Evolutionary conservation across 805 yeast species (phyloP).

Genomic region (Yarrowia sp.): DNA sequence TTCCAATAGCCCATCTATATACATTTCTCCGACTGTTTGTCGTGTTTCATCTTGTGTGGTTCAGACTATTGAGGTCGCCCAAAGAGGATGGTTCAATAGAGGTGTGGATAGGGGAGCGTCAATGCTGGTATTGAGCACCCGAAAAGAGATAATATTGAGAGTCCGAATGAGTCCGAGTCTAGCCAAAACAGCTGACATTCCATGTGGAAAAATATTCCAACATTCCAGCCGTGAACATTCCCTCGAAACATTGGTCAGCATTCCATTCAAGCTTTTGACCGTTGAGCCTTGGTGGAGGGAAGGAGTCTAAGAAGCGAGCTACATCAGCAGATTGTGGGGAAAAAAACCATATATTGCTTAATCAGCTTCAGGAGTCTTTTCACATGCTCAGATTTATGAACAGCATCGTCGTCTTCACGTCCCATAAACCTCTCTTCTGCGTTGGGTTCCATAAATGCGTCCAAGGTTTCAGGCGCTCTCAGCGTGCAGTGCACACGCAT

Average conservation of each 20-base stretch:
- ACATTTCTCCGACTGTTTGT: neutral
- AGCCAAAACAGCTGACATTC: neutral
- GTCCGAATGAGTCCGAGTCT: neutral
- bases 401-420: too few relatives aligned
- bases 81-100: neutral
- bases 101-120: neutral
- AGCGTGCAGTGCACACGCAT: neutral
- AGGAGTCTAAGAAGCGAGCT: too few relatives aligned
- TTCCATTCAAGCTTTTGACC: neutral
- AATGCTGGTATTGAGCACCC: too few relatives aligned
- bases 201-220: neutral
- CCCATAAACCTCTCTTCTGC: neutral
- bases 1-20: constrained; percentile 8
- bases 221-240: too few relatives aligned
- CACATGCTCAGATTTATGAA: too few relatives aligned
- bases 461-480: neutral
- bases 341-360: too few relatives aligned
- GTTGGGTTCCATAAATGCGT: constrained; percentile 7
- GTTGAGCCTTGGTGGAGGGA: constrained; percentile 8
- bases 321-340: too few relatives aligned
- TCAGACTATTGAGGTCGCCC: constrained; percentile 2
- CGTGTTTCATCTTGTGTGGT: neutral
- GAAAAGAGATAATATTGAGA: too few relatives aligned
- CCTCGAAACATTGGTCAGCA: neutral
- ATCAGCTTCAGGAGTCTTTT: too few relatives aligned